phyloP scores from a whole-genome alignment of 2,329 filamentous ascomycete species.

The Grosmannia huntii region DNA sequence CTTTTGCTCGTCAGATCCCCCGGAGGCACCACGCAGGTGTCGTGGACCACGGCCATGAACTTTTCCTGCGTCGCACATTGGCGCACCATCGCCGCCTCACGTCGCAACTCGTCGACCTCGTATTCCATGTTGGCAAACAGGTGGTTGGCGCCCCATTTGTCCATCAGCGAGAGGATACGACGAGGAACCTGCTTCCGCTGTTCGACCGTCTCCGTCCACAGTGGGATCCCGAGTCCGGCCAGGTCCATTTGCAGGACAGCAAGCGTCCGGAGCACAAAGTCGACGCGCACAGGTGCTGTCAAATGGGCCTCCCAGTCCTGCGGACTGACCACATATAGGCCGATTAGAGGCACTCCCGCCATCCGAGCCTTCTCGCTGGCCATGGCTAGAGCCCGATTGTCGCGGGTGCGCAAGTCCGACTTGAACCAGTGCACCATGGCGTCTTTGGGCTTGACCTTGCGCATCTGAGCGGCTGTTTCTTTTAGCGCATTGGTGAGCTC shows the following conservation, averaged over 20 bases:
- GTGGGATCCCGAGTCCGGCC: slow-evolving; percentile 58
- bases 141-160: slow-evolving; percentile 61
- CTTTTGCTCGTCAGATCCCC: slow-evolving; percentile 52
- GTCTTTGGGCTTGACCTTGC: slow-evolving; percentile 37
- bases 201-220: slow-evolving; percentile 61
- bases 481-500: slow-evolving; percentile 46
- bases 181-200: slow-evolving; percentile 48
- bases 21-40: slow-evolving; percentile 54
- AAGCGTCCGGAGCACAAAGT: slow-evolving; percentile 68
- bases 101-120: slow-evolving; percentile 75
- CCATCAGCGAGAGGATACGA: slow-evolving; percentile 51
- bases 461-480: slow-evolving; percentile 43
- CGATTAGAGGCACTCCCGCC: slow-evolving; percentile 51
- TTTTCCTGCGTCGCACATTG: background rate
- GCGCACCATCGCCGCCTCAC: background rate
- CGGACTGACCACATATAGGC: slow-evolving; percentile 67
- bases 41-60: background rate
- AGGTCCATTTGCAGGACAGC: slow-evolving; percentile 53
- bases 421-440: slow-evolving; percentile 88
- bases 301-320: slow-evolving; percentile 77
- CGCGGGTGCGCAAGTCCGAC: slow-evolving; percentile 57
- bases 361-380: slow-evolving; percentile 41
- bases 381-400: slow-evolving; percentile 59
- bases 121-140: slow-evolving; percentile 80
- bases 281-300: slow-evolving; percentile 58